Evolutionary conservation across 768 basidiomycete genomes (phyloP).

Genomic region (Exsudoporus frostii): DNA sequence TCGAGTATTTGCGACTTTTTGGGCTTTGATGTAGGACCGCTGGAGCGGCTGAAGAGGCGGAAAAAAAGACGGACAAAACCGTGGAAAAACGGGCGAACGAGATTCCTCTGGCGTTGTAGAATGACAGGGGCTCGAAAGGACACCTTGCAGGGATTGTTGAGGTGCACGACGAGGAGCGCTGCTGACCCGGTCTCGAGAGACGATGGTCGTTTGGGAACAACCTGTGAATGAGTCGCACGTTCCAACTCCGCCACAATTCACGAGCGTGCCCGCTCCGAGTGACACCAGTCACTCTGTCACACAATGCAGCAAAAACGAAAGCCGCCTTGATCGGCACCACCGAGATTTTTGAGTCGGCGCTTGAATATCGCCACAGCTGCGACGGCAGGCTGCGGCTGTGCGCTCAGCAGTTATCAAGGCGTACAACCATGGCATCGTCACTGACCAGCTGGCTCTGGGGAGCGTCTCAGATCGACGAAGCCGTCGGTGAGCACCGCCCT

Average conservation of each 20-base stretch:
- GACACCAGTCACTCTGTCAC: constrained; percentile 19
- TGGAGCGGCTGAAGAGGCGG: constrained; percentile 3
- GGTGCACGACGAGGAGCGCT: constrained; percentile 13
- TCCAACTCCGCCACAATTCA: constrained; percentile 35
- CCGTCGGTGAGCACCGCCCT: constrained; percentile 56
- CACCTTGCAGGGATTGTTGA: constrained; percentile 5
- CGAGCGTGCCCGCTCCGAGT: constrained; percentile 16
- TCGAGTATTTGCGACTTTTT: constrained; percentile 23
- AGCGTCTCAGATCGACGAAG: constrained; percentile 77
- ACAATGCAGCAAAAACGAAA: neutral
- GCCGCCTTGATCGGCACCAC: constrained; percentile 9
- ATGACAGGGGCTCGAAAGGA: neutral
- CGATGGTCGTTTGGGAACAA: constrained; percentile 35
- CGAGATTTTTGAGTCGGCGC: constrained; percentile 17
- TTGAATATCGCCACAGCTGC: constrained; percentile 10
- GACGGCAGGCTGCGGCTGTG: constrained; percentile 19
- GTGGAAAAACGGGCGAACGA: constrained; percentile 9
- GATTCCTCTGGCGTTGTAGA: neutral
- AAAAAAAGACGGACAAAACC: constrained; percentile 17
- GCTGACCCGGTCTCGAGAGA: constrained; percentile 20
- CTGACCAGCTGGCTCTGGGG: constrained; percentile 79
- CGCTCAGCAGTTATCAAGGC: neutral
- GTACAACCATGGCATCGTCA: constrained; percentile 45
- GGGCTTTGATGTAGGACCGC: constrained; percentile 2
- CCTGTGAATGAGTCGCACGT: constrained; percentile 31